Evolutionary conservation across 106 monocot species (phyloP), one percentile per base, ranked within the genome.

Genomic region (Triglochin maritima): DNA sequence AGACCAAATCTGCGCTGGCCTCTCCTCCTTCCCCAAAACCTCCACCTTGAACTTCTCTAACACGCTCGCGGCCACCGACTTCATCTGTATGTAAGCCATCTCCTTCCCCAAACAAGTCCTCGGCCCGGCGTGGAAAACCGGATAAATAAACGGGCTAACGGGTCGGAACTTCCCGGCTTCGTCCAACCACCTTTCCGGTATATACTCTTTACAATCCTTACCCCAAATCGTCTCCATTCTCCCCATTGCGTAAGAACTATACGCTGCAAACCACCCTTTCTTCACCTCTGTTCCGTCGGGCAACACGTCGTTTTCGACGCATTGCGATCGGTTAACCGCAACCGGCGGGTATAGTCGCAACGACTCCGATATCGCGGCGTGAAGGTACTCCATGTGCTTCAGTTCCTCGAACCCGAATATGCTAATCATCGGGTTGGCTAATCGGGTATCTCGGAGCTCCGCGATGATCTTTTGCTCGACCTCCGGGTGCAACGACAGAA

Each of bases 71-170:
- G 45, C 70, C 5, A 70, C 17, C 15, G 52, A 47, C 44, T 71
- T 71, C 71, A 61, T 71, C 41, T 71, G 71, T 9, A 59, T 51
- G 59, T 62, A 71, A 9, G 61, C 60, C 59, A 71, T 60, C 49
- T 71, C 71, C 60, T 71, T 71, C 42, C 71, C 71, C 61, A 71
- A 13, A 12, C 71, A 71, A 13, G 51, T 61, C 71, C 71, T 71
- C 9, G 48, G 71, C 17, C 61, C 71, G 3, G 48, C 71, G 8
- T 71, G 59, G 50, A 71, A 61, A 0, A 6, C 71, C 11, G 71
- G 3, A 49, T 17, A 71, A 60, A 43, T 71, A 17, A 60, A 71
- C 3, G 60, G 71, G n/a, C 60, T 71, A 10, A 42, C 71, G 0
- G 71, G 71, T 11, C 44, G 71, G 71, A 71, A 71, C 2, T 10